phyloP scores from a whole-genome alignment of 371 early-diverging fungal species.

The Mortierella sp. region DNA sequence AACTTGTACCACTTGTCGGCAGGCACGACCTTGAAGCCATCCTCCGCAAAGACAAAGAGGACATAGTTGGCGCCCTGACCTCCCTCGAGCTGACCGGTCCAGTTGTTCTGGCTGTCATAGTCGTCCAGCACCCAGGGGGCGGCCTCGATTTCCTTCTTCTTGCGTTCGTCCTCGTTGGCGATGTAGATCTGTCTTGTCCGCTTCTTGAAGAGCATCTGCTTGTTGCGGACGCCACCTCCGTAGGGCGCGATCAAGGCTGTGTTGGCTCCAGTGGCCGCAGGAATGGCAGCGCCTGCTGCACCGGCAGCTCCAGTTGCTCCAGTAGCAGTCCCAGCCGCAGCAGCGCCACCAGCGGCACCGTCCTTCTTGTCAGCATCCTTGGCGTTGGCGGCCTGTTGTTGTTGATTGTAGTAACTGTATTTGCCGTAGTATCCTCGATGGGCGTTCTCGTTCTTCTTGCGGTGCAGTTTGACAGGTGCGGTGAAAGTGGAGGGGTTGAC shows the following conservation, averaged over 20 bases:
- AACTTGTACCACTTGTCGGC: conserved; percentile 95
- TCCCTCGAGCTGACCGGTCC: conserved; percentile 83
- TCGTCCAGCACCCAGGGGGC: conserved; percentile 87
- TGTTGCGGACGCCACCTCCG: conserved; percentile 85
- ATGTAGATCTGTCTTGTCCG: conserved; percentile 84
- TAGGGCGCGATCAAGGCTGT: conserved; percentile 82
- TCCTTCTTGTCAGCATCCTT: conserved; percentile 38
- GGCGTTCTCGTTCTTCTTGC: conserved; percentile 65
- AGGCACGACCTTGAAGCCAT: conserved; percentile 90
- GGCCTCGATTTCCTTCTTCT: conserved; percentile 78
- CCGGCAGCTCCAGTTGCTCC: conserved; percentile 10
- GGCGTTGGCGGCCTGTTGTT: conserved; percentile 23
- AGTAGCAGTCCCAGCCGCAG: not conserved
- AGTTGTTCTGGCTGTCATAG: conserved; percentile 73
- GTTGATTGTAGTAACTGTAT: conserved; percentile 46
- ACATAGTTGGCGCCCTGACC: conserved; percentile 83
- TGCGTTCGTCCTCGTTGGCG: conserved; percentile 80
- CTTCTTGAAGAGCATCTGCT: conserved; percentile 86
- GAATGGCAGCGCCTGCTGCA: conserved; percentile 3
- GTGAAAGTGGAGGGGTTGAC: conserved; percentile 71
- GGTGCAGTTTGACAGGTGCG: conserved; percentile 78
- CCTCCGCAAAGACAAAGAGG: conserved; percentile 83
- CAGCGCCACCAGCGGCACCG: conserved; percentile 8
- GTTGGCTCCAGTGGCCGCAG: conserved; percentile 76
- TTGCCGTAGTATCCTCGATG: conserved; percentile 49